These are phyloP conservation scores for Trichoderma virens DNA, from an alignment of 495 filamentous ascomycete species.

Conservation along the genomic window DNA sequence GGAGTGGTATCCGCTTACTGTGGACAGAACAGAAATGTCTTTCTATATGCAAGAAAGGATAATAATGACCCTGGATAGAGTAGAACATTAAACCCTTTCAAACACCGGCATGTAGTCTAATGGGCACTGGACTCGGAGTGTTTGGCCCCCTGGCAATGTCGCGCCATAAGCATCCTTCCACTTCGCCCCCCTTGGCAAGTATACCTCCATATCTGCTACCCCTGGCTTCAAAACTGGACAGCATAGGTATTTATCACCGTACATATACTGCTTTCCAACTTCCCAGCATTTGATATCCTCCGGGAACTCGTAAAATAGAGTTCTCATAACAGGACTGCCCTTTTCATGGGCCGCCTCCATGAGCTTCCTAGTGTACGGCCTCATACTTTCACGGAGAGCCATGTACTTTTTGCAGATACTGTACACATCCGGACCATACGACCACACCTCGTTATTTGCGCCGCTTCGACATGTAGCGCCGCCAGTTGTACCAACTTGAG, in stretches of 20 bases:
- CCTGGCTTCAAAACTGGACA: slow-evolving; percentile 40
- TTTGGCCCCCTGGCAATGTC: neutral
- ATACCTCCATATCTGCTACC: slow-evolving; percentile 33
- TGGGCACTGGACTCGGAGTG: slow-evolving; percentile 37
- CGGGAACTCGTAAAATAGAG: slow-evolving; percentile 52
- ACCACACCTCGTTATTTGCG: slow-evolving; percentile 52
- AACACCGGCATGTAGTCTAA: slow-evolving; percentile 47
- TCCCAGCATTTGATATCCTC: slow-evolving; percentile 40
- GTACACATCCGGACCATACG: slow-evolving; percentile 48
- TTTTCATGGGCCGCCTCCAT: slow-evolving; percentile 49
- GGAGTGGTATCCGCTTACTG: too few relatives aligned
- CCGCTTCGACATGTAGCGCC: slow-evolving; percentile 30
- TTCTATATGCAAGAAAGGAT: too few relatives aligned
- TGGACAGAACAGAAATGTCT: too few relatives aligned
- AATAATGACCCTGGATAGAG: neutral
- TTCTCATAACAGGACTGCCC: slow-evolving; percentile 47
- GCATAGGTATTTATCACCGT: slow-evolving; percentile 45
- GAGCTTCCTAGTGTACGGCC: slow-evolving; percentile 40
- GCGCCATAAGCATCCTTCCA: slow-evolving; percentile 38
- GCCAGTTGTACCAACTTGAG: slow-evolving; percentile 26
- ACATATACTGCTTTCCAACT: slow-evolving; percentile 48
- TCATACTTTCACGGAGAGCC: slow-evolving; percentile 41
- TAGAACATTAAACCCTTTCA: slow-evolving; percentile 2
- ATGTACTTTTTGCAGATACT: slow-evolving; percentile 50
- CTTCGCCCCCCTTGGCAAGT: slow-evolving; percentile 37